Evolutionary conservation across 176 grass and related monocot species (phyloP), one percentile per base, ranked within the genome.

Genomic region (Hsuehochloa calcarea): DNA sequence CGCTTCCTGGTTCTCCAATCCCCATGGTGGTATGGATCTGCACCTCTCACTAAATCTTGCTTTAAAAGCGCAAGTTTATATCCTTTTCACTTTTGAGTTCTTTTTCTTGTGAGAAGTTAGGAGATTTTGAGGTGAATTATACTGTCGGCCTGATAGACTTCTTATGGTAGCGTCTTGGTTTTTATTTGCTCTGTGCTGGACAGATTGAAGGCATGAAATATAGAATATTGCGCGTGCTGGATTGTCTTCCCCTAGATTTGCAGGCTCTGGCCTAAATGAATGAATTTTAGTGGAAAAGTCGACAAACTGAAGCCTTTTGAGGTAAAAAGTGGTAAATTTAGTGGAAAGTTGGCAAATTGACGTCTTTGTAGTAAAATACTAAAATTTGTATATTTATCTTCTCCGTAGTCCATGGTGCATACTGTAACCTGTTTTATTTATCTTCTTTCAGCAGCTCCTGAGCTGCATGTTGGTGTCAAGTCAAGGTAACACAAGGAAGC

Each of bases 21-120:
- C 47, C 59, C 26, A 41, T 12, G 56, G 16, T 27, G 89, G 89
- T 90, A 83, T 68, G 60, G 58, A 78, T 82, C 88, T 49, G 39
- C 37, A 3, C 22, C 14, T n/a, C 29, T 85, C 38, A 3, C 34
- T 31, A 5, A 0, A 72, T 39, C 67, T n/a, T 27, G 58, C 38
- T 79, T 83, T 13, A n/a, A 74, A n/a, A 74, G 13, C 23, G 10
- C 4, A 29, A 6, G 9, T 37, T 34, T 46, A 0, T 34, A 16
- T 8, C 15, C 23, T 82, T 67, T 69, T 17, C 39, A 49, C 19
- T 72, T 45, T 27, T 10, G 51, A 1, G 19, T 4, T 35, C 15
- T 3, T 66, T 45, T 35, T 34, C 5, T 6, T 40, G 20, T 40
- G 70, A 5, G 40, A 47, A 65, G 25, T 49, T 11, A 3, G 4